Evolutionary conservation across 2,329 filamentous ascomycete genomes (phyloP).

Genomic region (Mariannaea elegans): DNA sequence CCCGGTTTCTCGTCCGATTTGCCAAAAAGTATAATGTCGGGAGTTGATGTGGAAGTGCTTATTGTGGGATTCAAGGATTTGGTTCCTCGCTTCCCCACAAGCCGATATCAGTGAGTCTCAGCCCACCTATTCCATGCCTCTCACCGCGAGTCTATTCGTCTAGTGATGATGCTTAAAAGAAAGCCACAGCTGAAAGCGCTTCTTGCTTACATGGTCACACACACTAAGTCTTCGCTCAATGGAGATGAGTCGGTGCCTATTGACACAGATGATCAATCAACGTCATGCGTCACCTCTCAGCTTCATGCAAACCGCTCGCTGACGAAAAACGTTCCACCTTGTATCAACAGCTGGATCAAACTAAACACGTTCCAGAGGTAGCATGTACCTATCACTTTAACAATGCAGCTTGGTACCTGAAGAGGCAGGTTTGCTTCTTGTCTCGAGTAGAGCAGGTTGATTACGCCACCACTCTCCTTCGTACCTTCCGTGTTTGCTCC

Average conservation of each 20-base stretch:
- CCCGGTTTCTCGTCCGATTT: neutral
- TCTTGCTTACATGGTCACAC: neutral
- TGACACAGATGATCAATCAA: neutral
- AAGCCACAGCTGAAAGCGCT: no score
- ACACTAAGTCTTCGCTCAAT: neutral
- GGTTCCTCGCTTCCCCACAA: neutral
- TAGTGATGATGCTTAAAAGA: no score
- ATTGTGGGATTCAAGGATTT: neutral
- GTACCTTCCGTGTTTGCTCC: conserved; percentile 1
- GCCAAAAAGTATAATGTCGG: neutral
- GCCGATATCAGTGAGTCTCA: neutral
- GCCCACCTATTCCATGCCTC: neutral
- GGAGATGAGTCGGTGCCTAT: neutral
- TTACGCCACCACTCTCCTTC: conserved; percentile 4
- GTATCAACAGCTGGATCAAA: neutral
- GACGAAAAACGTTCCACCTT: neutral
- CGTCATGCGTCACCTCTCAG: conserved; percentile 13
- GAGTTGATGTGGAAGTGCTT: neutral
- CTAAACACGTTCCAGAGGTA: no score
- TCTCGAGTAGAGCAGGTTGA: conserved; percentile 4
- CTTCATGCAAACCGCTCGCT: conserved; percentile 15
- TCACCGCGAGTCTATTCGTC: neutral
- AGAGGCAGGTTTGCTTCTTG: conserved; percentile 8
- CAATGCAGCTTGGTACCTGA: no score
- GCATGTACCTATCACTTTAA: no score